Conservation (phyloP, 495 filamentous ascomycete species). For the Neurospora terricola region DNA sequence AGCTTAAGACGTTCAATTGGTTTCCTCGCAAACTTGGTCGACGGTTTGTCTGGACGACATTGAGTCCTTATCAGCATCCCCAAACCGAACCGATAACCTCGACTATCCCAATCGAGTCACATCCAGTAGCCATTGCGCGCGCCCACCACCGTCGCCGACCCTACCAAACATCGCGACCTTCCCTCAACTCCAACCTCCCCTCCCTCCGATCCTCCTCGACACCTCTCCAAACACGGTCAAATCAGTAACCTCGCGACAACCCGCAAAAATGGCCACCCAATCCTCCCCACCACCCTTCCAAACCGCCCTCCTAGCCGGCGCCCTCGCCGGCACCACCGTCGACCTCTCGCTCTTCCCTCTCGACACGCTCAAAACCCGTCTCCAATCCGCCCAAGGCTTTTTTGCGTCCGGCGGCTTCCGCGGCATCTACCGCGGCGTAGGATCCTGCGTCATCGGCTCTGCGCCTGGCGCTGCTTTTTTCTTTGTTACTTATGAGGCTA, state of each 20-base stretch:
- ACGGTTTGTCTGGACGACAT: background rate
- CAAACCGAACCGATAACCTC: background rate
- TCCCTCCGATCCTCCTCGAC: background rate
- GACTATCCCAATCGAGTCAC: background rate
- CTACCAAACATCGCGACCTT: background rate
- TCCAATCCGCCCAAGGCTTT: conserved; percentile 79
- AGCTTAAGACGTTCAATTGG: background rate
- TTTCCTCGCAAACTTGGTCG: background rate
- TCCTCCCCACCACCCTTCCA: conserved; percentile 36
- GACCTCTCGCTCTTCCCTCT: conserved; percentile 86
- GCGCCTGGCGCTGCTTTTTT: conserved; percentile 96
- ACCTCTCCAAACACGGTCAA: background rate
- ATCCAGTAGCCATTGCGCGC: background rate
- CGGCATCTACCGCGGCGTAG: conserved; percentile 63
- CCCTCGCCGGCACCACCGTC: conserved; percentile 76
- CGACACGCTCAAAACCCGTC: conserved; percentile 86
- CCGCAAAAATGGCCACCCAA: background rate
- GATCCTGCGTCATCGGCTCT: conserved; percentile 71
- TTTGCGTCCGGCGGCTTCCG: conserved; percentile 63
- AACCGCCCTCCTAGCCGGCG: conserved; percentile 57
- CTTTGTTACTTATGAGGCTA: conserved; percentile 90
- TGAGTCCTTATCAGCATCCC: background rate
- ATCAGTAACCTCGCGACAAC: background rate
- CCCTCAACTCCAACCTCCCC: background rate
- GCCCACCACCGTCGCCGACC: background rate